phyloP scores from a whole-genome alignment of 768 basidiomycete species.

The Auricularia auricula-judae region DNA sequence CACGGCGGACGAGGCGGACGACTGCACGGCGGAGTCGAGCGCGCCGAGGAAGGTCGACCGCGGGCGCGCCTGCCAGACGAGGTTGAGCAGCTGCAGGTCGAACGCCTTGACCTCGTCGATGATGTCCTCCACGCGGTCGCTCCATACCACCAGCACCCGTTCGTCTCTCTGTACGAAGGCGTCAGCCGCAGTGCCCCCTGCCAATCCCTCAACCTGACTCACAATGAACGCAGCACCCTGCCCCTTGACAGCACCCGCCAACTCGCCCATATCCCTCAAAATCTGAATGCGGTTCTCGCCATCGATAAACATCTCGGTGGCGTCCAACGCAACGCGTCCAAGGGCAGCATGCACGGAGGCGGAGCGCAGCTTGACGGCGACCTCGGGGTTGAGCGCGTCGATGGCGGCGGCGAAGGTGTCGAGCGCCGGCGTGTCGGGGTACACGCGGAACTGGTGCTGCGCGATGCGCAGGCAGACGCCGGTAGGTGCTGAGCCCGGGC shows the following conservation, averaged over 20 bases:
- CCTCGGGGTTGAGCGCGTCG: slow-evolving; percentile 4
- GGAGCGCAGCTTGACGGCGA: slow-evolving; percentile 3
- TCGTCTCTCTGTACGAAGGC: neutral
- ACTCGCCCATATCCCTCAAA: neutral
- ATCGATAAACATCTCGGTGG: slow-evolving; percentile 1
- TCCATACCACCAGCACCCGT: slow-evolving; percentile 5
- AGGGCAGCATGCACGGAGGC: slow-evolving; percentile 3
- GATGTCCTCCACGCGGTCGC: slow-evolving; percentile 6
- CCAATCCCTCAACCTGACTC: neutral
- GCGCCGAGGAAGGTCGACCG: neutral
- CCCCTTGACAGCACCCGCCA: slow-evolving; percentile 2
- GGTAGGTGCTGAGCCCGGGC: neutral
- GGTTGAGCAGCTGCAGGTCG: slow-evolving; percentile 59
- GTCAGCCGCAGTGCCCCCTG: neutral
- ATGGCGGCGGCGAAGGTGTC: slow-evolving; percentile 3
- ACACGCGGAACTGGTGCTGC: slow-evolving; percentile 1
- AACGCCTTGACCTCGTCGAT: slow-evolving; percentile 34
- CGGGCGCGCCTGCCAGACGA: neutral
- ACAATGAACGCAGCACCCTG: slow-evolving; percentile 7
- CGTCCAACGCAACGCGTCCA: neutral
- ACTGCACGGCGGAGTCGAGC: too few species aligned
- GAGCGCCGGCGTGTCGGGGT: slow-evolving; percentile 2
- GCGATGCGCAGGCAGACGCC: slow-evolving; percentile 5
- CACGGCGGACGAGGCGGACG: neutral
- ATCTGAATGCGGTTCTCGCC: slow-evolving; percentile 4